Conservation (phyloP, 2,329 filamentous ascomycete genomes). For the Aspergillus piperis region DNA sequence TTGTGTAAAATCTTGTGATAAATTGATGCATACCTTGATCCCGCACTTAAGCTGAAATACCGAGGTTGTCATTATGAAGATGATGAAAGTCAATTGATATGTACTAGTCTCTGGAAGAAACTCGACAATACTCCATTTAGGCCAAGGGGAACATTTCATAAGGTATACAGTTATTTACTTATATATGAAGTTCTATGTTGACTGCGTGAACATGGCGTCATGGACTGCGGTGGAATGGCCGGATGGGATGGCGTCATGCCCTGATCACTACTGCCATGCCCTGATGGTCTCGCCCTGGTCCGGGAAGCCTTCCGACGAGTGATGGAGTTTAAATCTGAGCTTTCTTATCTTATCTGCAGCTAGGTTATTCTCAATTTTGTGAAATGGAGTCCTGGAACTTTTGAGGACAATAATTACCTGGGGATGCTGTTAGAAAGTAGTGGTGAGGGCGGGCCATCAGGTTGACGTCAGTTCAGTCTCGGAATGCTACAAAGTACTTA, state of each 20-base stretch:
- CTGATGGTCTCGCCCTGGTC: neutral
- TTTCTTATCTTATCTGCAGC: neutral
- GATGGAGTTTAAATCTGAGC: too few species aligned
- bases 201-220: constrained; percentile 16
- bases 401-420: neutral
- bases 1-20: too few species aligned
- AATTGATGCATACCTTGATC: constrained; percentile 47
- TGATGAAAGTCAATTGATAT: too few species aligned
- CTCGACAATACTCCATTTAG: too few species aligned
- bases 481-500: too few species aligned
- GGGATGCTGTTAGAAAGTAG: neutral
- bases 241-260: constrained; percentile 12
- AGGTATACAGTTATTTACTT: neutral
- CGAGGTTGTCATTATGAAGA: constrained; percentile 48
- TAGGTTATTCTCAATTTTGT: neutral
- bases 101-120: too few species aligned
- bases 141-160: too few species aligned
- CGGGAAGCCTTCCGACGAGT: neutral
- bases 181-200: neutral
- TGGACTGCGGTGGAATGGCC: constrained; percentile 1
- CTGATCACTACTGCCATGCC: neutral
- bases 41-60: constrained; percentile 57
- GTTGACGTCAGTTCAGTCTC: constrained; percentile 17
- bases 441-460: constrained; percentile 9
- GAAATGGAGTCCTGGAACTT: neutral